Evolutionary conservation across 495 filamentous ascomycete species (phyloP).

Genomic region (Neurospora sp.): DNA sequence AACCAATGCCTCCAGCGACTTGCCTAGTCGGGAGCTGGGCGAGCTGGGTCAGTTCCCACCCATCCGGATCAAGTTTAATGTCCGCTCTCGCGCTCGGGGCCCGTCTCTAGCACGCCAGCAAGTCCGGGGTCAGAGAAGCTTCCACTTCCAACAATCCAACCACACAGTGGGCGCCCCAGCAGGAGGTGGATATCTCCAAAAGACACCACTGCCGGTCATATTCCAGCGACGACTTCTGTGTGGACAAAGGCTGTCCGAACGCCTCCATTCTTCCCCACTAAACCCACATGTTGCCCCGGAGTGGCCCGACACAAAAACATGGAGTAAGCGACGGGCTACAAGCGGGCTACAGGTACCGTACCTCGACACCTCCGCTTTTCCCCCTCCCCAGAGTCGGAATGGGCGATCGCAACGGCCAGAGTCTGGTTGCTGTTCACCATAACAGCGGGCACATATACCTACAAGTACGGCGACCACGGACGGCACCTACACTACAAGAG

Average conservation of each 20-base stretch:
- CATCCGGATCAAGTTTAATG: not conserved
- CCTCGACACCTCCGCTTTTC: constrained; percentile 1
- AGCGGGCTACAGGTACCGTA: not conserved
- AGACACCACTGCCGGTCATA: not conserved
- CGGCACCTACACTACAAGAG: not conserved
- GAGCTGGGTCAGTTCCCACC: not conserved
- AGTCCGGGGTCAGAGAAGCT: not conserved
- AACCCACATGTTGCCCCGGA: not conserved
- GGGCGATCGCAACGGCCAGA: not conserved
- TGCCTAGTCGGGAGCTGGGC: not conserved
- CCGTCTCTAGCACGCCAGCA: not conserved
- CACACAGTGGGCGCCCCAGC: not conserved
- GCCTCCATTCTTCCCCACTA: not conserved
- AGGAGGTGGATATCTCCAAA: not conserved
- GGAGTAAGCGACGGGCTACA: not conserved
- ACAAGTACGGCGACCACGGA: not conserved
- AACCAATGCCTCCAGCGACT: not conserved
- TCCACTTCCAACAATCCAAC: not conserved
- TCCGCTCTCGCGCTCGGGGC: not conserved
- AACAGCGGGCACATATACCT: constrained; percentile 24
- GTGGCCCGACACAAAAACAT: not conserved
- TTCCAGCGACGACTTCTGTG: not conserved
- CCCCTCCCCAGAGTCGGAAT: constrained; percentile 9
- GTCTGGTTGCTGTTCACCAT: constrained; percentile 6
- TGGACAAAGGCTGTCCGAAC: not conserved